Evolutionary conservation across 2,329 filamentous ascomycete genomes (phyloP), one percentile per base, ranked within the genome.

Genomic region (Fusarium coffeatum): DNA sequence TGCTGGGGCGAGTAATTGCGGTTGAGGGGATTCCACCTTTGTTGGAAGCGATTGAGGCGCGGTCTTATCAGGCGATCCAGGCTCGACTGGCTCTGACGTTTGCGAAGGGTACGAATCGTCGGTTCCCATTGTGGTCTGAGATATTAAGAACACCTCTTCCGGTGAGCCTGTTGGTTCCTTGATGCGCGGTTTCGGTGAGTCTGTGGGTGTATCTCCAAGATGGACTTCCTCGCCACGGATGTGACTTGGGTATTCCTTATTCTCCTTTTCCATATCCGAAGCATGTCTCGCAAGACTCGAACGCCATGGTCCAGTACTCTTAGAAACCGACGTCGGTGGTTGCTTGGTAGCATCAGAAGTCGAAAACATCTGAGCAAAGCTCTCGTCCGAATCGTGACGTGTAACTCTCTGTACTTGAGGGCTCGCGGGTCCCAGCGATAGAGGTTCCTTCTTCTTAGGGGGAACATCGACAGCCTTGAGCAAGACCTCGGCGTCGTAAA

Each of bases 401-500:
- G 76, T 63, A 9, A 75, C 72, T 58, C 68, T 76, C 50, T 53
- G 63, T n/a, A 53, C 42, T 50, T 72, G 41, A 59, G 72, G 18
- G 79, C 76, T 65, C 75, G 74, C 32, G 59, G 73, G 37, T 55
- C 77, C 32, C 69, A 75, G 1, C 74, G 71, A 46, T 71, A 80
- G 15, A 77, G 81, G 55, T 79, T 82, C 63, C 56, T 80, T 80
- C 68, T 79, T 82, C 55, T 77, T 81, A 8, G 82, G 75, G 11
- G 76, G 86, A 51, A 88, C 84, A 64, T 89, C 86, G 48, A 89
- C 85, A 9, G 85, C 86, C 46, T 80, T 80, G 50, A 80, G 79
- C 58, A 86, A 77, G 28, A 82, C 84, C n/a, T 88, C 87, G 28
- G 88, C 80, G 71, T 88, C 89, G 73, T 90, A 90, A 72, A 90